phyloP scores from a whole-genome alignment of 169 alveolate species.

The Eimeria maxima region DNA sequence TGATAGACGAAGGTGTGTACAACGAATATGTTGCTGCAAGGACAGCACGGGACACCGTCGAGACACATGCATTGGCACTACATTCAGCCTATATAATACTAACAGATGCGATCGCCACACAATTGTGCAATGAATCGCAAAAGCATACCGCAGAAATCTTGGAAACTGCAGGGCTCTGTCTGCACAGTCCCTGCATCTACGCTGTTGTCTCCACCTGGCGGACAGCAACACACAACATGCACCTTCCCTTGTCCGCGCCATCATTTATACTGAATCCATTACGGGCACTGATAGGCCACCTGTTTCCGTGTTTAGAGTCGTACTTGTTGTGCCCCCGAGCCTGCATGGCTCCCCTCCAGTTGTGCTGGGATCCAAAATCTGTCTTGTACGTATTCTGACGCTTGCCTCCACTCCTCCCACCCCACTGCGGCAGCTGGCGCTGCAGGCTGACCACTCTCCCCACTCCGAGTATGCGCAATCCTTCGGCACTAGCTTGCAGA shows the following conservation, averaged over 20 bases:
- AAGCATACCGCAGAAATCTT: constrained; percentile 63
- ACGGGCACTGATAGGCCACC: neutral
- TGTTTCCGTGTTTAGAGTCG: neutral
- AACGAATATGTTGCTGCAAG: neutral
- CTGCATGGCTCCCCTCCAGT: constrained; percentile 65
- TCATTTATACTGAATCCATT: neutral
- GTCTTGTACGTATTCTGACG: constrained; percentile 70
- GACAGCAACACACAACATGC: neutral
- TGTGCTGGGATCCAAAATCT: constrained; percentile 66
- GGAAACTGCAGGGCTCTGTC: constrained; percentile 35
- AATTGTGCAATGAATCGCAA: neutral
- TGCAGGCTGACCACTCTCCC: constrained; percentile 74
- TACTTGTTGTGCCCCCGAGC: constrained; percentile 14
- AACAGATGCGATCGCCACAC: neutral
- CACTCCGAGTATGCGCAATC: constrained; percentile 63
- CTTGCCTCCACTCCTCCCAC: constrained; percentile 60
- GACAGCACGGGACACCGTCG: neutral
- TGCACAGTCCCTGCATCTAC: constrained; percentile 63
- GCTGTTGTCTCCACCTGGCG: constrained; percentile 8
- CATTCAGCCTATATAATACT: neutral
- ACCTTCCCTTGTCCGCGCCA: neutral
- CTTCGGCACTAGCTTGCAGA: constrained; percentile 41
- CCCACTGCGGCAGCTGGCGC: constrained; percentile 76
- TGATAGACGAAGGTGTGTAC: neutral
- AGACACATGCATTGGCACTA: neutral